Evolutionary conservation across 2,329 filamentous ascomycete genomes (phyloP).

Genomic region (Bipolaris bicolor): DNA sequence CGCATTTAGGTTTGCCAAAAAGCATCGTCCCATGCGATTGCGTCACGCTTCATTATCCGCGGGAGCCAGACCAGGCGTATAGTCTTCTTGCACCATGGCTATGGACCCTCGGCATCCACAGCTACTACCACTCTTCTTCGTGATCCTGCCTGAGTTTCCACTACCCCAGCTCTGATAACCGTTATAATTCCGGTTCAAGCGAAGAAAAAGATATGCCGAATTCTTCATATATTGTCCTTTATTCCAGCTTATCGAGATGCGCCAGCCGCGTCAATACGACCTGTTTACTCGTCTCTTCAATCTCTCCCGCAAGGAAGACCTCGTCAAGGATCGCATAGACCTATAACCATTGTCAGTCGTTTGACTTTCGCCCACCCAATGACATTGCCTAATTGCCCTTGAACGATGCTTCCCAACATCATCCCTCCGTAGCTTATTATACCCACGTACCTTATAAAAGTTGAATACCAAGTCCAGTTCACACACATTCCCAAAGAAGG

Average conservation of each 20-base stretch:
- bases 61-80: not conserved
- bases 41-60: not conserved
- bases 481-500: conserved; percentile 99
- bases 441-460: conserved; percentile 66
- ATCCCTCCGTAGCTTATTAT: not conserved
- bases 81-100: not conserved
- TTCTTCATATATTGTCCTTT: conserved; percentile 3
- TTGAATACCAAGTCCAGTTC: conserved; percentile 88
- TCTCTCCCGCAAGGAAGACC: conserved; percentile 96
- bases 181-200: not conserved
- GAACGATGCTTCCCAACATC: not conserved
- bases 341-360: conserved; percentile 48
- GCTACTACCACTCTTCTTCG: not conserved
- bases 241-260: conserved; percentile 96
- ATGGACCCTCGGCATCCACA: not conserved
- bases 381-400: not conserved
- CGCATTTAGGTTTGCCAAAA: not conserved
- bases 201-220: not conserved
- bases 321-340: conserved; percentile 99
- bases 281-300: conserved; percentile 98
- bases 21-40: not conserved
- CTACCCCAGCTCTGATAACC: not conserved
- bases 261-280: conserved; percentile 93
- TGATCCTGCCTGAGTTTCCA: not conserved
- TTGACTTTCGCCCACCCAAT: not conserved